Conservation (phyloP, 345 rosid species). For the Gossypium rotundifolium region DNA sequence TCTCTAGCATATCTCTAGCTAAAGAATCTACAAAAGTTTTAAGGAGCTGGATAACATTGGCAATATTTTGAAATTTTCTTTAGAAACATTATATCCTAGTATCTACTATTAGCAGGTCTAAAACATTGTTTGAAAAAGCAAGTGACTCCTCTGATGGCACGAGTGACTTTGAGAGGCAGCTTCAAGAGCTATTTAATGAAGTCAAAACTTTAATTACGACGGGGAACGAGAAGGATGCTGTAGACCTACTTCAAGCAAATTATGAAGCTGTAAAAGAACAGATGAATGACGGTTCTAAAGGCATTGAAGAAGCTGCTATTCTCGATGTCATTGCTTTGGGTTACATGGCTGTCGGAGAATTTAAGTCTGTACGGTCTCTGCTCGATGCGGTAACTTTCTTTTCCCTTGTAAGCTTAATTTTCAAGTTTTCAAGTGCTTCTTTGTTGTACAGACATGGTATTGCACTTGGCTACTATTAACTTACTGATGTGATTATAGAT, state of each 20-base stretch:
- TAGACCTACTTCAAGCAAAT: constrained; percentile 76
- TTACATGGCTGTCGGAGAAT: constrained; percentile 62
- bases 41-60: constrained; percentile 12
- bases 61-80: constrained; percentile 9
- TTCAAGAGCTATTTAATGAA: constrained; percentile 67
- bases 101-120: constrained; percentile 34
- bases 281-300: constrained; percentile 47
- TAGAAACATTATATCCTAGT: background rate
- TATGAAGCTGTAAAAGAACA: constrained; percentile 63
- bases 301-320: constrained; percentile 70
- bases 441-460: background rate
- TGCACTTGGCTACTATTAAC: background rate
- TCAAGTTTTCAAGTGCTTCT: background rate
- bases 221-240: constrained; percentile 58
- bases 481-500: background rate
- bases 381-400: constrained; percentile 48
- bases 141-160: constrained; percentile 29
- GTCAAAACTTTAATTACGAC: constrained; percentile 49
- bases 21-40: background rate
- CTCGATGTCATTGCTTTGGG: constrained; percentile 80
- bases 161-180: constrained; percentile 51
- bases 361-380: constrained; percentile 39
- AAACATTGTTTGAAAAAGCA: constrained; percentile 20
- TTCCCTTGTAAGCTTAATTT: background rate
- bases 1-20: background rate